These are phyloP conservation scores for Diaporthe citriasiana DNA, from an alignment of 2,329 filamentous ascomycete genomes.

Conservation along the genomic window DNA sequence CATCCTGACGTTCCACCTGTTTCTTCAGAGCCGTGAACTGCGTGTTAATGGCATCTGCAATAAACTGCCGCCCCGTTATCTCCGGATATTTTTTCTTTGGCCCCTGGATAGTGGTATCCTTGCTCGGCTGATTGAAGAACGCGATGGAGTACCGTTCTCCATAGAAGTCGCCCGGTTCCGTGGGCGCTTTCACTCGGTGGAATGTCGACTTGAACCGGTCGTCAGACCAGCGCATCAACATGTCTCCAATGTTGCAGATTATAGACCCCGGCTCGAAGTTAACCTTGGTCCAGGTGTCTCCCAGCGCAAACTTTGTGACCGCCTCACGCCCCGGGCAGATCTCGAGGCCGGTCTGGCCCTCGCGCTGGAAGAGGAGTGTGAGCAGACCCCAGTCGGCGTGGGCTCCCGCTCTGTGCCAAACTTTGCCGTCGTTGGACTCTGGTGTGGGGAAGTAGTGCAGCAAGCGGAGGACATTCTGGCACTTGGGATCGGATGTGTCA, in stretches of 20 bases:
- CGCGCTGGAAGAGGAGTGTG: slow-evolving; percentile 70
- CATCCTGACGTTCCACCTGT: not conserved
- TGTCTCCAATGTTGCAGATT: slow-evolving; percentile 71
- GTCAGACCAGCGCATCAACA: slow-evolving; percentile 72
- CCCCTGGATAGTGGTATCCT: slow-evolving; percentile 66
- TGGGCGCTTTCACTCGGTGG: slow-evolving; percentile 60
- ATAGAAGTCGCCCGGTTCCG: slow-evolving; percentile 59
- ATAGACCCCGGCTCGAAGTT: slow-evolving; percentile 62
- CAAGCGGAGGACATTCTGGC: slow-evolving; percentile 67
- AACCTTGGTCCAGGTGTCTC: slow-evolving; percentile 70
- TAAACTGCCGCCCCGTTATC: slow-evolving; percentile 69
- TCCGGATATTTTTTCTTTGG: slow-evolving; percentile 68
- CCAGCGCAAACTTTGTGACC: slow-evolving; percentile 66
- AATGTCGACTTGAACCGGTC: slow-evolving; percentile 73
- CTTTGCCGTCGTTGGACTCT: slow-evolving; percentile 45
- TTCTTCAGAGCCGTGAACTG: slow-evolving; percentile 61
- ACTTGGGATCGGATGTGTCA: slow-evolving; percentile 61
- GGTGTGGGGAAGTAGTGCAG: slow-evolving; percentile 45
- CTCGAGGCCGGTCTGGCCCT: slow-evolving; percentile 68
- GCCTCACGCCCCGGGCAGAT: slow-evolving; percentile 71
- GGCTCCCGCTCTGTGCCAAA: slow-evolving; percentile 67
- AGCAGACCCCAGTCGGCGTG: slow-evolving; percentile 72
- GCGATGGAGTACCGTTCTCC: slow-evolving; percentile 70
- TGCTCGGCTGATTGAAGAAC: slow-evolving; percentile 72
- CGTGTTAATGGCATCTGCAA: slow-evolving; percentile 65